A percentile compares a stretch with the other conserved stretches of the same genome.
phyloP scores from a whole-genome alignment of 2,329 filamentous ascomycete species.

The Fusarium keratoplasticum region DNA sequence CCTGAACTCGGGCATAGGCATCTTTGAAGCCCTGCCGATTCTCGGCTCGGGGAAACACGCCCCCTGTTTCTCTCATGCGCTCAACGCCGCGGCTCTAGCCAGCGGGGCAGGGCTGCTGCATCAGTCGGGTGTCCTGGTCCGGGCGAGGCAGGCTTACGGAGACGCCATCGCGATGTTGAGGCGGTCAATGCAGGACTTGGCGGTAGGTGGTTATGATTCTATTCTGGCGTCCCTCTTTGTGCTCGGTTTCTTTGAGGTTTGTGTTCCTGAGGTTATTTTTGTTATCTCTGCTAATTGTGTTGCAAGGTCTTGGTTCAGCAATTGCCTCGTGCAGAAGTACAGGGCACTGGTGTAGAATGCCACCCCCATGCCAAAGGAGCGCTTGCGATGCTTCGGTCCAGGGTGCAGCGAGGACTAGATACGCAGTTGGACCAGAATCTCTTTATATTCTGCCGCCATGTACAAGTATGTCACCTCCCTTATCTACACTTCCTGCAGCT shows the following conservation, averaged over 20 bases:
- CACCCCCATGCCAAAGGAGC: background rate
- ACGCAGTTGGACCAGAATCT: background rate
- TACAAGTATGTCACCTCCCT: background rate
- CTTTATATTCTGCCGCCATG: background rate
- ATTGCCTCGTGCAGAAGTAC: background rate
- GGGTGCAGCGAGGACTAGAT: background rate
- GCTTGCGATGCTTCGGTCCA: background rate
- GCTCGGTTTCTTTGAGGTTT: background rate
- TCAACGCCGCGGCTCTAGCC: background rate
- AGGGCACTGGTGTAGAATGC: background rate
- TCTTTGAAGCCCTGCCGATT: background rate
- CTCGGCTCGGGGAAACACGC: background rate
- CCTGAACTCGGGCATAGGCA: background rate
- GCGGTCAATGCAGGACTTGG: background rate
- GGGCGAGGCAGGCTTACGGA: background rate
- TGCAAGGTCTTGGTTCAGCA: background rate
- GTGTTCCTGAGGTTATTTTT: background rate
- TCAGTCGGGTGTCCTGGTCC: background rate
- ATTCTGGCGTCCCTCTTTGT: background rate
- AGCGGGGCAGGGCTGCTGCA: background rate
- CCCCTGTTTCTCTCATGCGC: background rate
- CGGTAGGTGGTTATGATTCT: background rate
- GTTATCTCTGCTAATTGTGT: background rate
- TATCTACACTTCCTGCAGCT: background rate
- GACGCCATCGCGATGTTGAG: background rate